Percentiles rank a stretch among this genome's conserved stretches.
Evolutionary conservation across 306 rosid genomes (phyloP).

Genomic region (Ochetophila trinervis): DNA sequence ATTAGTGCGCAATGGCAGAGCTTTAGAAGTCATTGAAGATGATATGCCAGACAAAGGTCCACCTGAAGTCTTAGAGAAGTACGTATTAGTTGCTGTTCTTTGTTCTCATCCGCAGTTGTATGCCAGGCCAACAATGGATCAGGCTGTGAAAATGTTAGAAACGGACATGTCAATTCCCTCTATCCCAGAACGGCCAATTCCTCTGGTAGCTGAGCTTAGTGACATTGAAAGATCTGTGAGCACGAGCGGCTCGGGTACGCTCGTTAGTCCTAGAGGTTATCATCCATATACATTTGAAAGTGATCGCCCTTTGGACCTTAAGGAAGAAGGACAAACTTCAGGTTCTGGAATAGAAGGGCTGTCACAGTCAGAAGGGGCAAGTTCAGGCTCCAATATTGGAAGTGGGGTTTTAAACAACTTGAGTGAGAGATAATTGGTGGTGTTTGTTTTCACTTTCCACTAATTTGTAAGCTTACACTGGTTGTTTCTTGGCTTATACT

Average conservation of each 20-base stretch:
- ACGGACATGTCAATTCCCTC: slow-evolving; percentile 75
- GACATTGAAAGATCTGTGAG: slow-evolving; percentile 69
- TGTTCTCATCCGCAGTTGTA: slow-evolving; percentile 93
- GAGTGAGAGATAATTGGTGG: slow-evolving; percentile 17
- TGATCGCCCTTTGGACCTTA: slow-evolving; percentile 23
- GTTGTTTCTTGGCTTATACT: slow-evolving; percentile 28
- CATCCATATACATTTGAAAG: slow-evolving; percentile 44
- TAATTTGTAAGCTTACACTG: slow-evolving; percentile 16
- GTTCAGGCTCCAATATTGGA: slow-evolving; percentile 17
- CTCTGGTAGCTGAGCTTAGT: slow-evolving; percentile 61
- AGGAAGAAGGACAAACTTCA: slow-evolving; percentile 37
- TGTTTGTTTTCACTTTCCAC: slow-evolving; percentile 32
- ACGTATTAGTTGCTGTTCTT: slow-evolving; percentile 71
- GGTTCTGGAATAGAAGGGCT: slow-evolving; percentile 12
- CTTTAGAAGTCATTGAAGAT: slow-evolving; percentile 77
- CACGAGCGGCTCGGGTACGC: slow-evolving; percentile 54
- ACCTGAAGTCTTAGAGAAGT: slow-evolving; percentile 71
- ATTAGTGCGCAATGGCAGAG: slow-evolving; percentile 57
- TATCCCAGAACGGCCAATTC: slow-evolving; percentile 68
- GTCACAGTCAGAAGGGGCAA: slow-evolving; percentile 28
- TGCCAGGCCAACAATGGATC: slow-evolving; percentile 98
- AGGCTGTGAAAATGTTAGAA: slow-evolving; percentile 90
- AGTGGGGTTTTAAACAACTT: background rate
- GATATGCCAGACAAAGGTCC: slow-evolving; percentile 62
- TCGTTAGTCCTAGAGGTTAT: slow-evolving; percentile 55